These are phyloP conservation scores for Pontederia crassipes DNA, from an alignment of 176 grass and related monocot genomes.

Conservation along the genomic window DNA sequence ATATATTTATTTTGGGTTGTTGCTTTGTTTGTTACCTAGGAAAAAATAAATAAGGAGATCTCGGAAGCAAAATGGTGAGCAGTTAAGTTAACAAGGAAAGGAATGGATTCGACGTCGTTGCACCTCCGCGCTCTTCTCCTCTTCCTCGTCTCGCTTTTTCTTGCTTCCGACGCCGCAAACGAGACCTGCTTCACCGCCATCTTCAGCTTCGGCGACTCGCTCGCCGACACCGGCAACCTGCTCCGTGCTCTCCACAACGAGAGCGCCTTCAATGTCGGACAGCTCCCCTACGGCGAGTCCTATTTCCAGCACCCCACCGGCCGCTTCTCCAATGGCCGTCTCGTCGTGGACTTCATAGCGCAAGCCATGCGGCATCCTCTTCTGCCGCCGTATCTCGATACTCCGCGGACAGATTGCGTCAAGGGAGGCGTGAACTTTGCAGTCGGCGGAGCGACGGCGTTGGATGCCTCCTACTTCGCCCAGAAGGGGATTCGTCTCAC, in stretches of 20 bases:
- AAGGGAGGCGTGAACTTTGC: slow-evolving; percentile 51
- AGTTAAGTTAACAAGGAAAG: no score
- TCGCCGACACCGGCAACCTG: slow-evolving; percentile 76
- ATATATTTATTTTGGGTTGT: no score
- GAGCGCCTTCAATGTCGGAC: slow-evolving; percentile 14
- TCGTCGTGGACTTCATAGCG: slow-evolving; percentile 88
- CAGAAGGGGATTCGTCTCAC: slow-evolving; percentile 19
- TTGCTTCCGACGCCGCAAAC: neutral
- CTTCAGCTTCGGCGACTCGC: slow-evolving; percentile 87
- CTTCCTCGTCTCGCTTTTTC: neutral
- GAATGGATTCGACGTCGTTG: no score
- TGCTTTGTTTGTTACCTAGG: no score
- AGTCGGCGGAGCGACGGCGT: slow-evolving; percentile 42
- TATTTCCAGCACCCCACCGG: slow-evolving; percentile 56
- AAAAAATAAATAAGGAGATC: no score
- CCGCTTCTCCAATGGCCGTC: slow-evolving; percentile 60
- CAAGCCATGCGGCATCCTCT: slow-evolving; percentile 34
- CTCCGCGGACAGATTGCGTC: neutral
- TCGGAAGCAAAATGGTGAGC: no score
- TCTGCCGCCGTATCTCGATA: slow-evolving; percentile 31
- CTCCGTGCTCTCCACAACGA: slow-evolving; percentile 15
- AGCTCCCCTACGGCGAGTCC: slow-evolving; percentile 53
- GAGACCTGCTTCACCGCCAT: slow-evolving; percentile 49
- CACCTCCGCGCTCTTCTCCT: neutral
- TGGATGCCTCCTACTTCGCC: slow-evolving; percentile 42